Percentiles rank a stretch among this genome's conserved stretches.
These are phyloP conservation scores for Pseudogymnoascus pannorum DNA, from an alignment of 2,329 filamentous ascomycete species.

Conservation along the genomic window DNA sequence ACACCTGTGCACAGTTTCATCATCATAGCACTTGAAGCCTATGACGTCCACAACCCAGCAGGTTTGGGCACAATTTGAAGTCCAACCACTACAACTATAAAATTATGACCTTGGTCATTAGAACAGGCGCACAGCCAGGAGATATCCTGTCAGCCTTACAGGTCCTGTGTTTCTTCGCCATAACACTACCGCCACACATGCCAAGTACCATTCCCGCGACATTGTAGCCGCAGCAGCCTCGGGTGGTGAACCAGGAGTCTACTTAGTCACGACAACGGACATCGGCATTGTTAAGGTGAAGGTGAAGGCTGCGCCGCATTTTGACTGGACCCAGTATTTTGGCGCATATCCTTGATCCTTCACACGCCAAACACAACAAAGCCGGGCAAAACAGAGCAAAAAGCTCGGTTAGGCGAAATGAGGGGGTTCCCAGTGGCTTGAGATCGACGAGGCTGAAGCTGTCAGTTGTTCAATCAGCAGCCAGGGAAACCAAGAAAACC, in stretches of 20 bases:
- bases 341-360: background rate
- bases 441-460: conserved; percentile 3
- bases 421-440: background rate
- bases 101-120: background rate
- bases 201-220: background rate
- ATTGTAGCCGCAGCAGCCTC: background rate
- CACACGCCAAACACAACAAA: background rate
- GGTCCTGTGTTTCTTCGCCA: background rate
- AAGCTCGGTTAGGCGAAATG: background rate
- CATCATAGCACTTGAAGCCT: background rate
- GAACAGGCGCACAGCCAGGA: background rate
- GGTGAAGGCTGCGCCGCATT: background rate
- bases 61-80: background rate
- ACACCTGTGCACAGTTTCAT: background rate
- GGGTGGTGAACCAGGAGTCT: background rate
- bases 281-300: no score
- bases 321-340: background rate
- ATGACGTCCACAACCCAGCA: background rate
- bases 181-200: background rate
- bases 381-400: background rate
- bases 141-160: background rate
- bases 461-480: background rate
- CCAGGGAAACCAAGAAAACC: background rate
- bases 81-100: background rate
- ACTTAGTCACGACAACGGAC: no score